A percentile compares a stretch with the other conserved stretches of the same genome.
These are phyloP conservation scores for Pleurotus cornucopiae DNA, from an alignment of 768 basidiomycete species.

Conservation along the genomic window DNA sequence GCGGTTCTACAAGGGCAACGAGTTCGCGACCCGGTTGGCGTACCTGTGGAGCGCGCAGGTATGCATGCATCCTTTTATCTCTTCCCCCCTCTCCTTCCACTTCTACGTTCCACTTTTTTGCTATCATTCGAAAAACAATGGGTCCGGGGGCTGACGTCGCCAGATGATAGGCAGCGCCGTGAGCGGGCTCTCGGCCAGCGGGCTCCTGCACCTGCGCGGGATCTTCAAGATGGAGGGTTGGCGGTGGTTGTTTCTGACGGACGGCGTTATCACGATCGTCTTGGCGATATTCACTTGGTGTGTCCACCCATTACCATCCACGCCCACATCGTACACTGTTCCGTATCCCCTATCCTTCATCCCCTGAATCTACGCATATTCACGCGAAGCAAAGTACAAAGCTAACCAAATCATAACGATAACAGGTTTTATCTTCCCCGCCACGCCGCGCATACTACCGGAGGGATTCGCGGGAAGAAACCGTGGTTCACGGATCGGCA, in stretches of 20 bases:
- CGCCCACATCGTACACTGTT: background rate
- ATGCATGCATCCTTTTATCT: background rate
- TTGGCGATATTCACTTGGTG: conserved; percentile 6
- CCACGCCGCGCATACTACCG: background rate
- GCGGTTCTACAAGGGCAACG: conserved; percentile 7
- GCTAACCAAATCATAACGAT: background rate
- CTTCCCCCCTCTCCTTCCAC: background rate
- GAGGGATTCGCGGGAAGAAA: background rate
- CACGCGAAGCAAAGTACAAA: background rate
- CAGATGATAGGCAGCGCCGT: conserved; percentile 9
- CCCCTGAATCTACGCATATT: too few species aligned
- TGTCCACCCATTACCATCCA: background rate
- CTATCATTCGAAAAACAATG: background rate
- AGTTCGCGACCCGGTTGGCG: conserved; percentile 3
- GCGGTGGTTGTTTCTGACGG: conserved; percentile 4
- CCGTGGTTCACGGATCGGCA: conserved; percentile 6
- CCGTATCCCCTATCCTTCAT: too few species aligned
- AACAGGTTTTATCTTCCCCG: conserved; percentile 6
- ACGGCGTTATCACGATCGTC: background rate
- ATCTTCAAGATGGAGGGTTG: conserved; percentile 6
- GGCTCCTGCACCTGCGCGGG: conserved; percentile 2
- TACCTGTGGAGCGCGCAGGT: conserved; percentile 7
- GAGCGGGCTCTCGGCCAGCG: conserved; percentile 5
- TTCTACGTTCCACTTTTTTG: background rate
- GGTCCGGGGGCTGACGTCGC: background rate